Evolutionary conservation across 192 early-diverging fungal genomes (phyloP), one percentile per base, ranked within the genome.

Genomic region (Rhizoclosmatium globosum): DNA sequence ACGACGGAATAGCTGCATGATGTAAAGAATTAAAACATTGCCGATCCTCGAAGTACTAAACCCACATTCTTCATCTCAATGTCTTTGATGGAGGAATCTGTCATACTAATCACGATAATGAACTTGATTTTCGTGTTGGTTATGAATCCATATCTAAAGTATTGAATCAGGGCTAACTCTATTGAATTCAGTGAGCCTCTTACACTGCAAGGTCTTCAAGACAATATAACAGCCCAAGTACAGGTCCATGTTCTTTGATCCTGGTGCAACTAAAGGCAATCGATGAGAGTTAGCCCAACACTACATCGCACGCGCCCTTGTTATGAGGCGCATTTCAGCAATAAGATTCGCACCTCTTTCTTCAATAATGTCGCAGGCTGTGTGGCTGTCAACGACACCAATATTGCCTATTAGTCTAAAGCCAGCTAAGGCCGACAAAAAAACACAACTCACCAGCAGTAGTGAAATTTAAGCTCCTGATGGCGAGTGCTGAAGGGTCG

Each of bases 171-270:
- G 38, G 64, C 7, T 3, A 17, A n/a, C 62, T 64, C 38, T 64
- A 0, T 64, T 58, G 31, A 31, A 31, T 31, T 31, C 31, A 31
- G 31, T 0, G 31, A 31, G 31, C 31, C 31, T 31, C 85, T 76
- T 92, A 96, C 78, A 99, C 93, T 9, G 92, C 93, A 41, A 97
- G 78, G 69, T 97, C 96, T 77, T 97, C 97, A 78, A 96, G 92
- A 2, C 93, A 90, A 69, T 94, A 94, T 61, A 99, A 80, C 38
- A 96, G 84, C 97, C 97, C 31, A 99, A 83, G 70, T 94, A 99
- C 81, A 94, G 80, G 68, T 97, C 96, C 15, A 89, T 82, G 39
- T 90, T 76, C 78, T 94, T 94, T 59, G 89, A 82, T 41, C 85
- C 89, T 58, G 89, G 83, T 70, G 78, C 74, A 42, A 91, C 88